phyloP scores from a whole-genome alignment of 176 grass and related monocot genomes.

The Saccharum officinarum region DNA sequence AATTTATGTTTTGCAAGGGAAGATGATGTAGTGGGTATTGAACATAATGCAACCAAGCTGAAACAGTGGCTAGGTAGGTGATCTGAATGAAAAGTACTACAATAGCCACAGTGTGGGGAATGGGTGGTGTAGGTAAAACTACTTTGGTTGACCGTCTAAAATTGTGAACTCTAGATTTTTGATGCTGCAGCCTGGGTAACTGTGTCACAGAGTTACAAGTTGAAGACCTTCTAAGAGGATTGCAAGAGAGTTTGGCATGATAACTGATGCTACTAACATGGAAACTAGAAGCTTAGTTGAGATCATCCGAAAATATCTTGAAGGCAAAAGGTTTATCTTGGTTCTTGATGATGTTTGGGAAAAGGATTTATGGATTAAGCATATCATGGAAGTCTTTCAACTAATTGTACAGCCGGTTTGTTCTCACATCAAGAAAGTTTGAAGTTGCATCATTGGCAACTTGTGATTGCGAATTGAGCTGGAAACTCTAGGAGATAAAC shows the following conservation, averaged over 20 bases:
- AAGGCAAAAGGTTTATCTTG: neutral
- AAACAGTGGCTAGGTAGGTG: too few species aligned
- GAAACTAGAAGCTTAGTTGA: neutral
- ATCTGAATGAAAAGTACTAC: too few species aligned
- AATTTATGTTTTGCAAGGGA: too few species aligned
- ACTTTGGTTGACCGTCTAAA: conserved; percentile 25
- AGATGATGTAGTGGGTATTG: too few species aligned
- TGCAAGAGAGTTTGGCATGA: neutral
- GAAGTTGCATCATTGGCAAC: neutral
- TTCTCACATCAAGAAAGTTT: neutral
- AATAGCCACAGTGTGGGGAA: too few species aligned
- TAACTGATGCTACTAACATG: neutral
- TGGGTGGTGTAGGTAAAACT: conserved; percentile 13
- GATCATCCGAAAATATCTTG: neutral
- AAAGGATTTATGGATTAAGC: neutral
- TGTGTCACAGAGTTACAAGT: conserved; percentile 1
- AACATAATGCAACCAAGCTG: too few species aligned
- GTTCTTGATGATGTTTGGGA: too few species aligned
- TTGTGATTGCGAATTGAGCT: neutral
- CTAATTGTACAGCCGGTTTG: neutral
- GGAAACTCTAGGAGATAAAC: neutral
- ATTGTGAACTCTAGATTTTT: neutral
- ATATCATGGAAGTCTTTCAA: neutral
- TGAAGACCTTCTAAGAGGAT: neutral
- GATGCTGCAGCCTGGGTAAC: neutral